Evolutionary conservation across 2,329 filamentous ascomycete species (phyloP).

Genomic region (Colletotrichum graminicola): DNA sequence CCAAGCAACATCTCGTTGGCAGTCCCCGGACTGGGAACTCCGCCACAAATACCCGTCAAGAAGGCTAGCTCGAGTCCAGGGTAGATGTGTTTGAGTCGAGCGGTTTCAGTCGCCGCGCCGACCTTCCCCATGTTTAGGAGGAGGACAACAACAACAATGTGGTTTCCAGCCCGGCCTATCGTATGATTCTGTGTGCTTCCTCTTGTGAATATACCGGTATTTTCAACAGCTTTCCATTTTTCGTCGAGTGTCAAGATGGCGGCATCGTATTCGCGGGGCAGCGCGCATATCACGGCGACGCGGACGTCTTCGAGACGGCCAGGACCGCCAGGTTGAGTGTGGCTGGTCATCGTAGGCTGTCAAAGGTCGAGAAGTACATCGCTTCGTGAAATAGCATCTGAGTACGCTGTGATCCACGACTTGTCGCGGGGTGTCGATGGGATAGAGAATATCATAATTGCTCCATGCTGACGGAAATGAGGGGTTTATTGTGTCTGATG

Average conservation of each 20-base stretch:
- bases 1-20: conserved; percentile 45
- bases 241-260: conserved; percentile 48
- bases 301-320: conserved; percentile 45
- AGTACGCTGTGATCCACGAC: not conserved
- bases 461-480: not conserved
- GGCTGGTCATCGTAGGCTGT: not conserved
- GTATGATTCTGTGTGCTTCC: conserved; percentile 45
- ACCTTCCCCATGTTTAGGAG: conserved; percentile 48
- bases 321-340: not conserved
- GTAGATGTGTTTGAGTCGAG: conserved; percentile 51
- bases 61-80: conserved; percentile 47
- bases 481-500: not conserved
- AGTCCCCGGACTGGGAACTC: conserved; percentile 30
- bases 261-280: conserved; percentile 50
- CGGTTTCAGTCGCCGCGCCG: conserved; percentile 45
- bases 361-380: not conserved
- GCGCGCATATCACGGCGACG: conserved; percentile 53
- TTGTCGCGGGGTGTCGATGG: not conserved
- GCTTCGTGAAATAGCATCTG: not conserved
- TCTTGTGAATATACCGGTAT: conserved; percentile 1
- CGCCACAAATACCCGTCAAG: conserved; percentile 46
- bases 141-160: conserved; percentile 48
- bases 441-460: not conserved
- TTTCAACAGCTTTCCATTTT: conserved; percentile 45
- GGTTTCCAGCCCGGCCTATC: conserved; percentile 47